Evolutionary conservation across 495 filamentous ascomycete species (phyloP).

Genomic region (Opeltia flavorubescens): DNA sequence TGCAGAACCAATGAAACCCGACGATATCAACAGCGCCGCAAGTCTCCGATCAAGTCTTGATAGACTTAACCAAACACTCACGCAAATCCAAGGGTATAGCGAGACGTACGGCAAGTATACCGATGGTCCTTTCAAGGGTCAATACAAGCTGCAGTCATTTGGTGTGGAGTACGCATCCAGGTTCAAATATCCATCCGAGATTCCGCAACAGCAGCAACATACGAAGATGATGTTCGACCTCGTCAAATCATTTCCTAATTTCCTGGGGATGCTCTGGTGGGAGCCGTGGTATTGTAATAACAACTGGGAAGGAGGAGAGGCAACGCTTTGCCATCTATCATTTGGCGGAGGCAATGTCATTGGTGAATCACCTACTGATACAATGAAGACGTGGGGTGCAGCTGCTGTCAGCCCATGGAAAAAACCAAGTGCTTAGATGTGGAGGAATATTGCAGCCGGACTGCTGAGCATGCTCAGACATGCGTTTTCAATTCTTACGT

Average conservation of each 20-base stretch:
- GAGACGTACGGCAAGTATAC: conserved; percentile 9
- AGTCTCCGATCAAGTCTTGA: conserved; percentile 1
- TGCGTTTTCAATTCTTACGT: background rate
- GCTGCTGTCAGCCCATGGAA: conserved; percentile 7
- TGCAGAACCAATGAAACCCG: conserved; percentile 12
- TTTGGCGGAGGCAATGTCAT: background rate
- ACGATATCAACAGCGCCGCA: conserved; percentile 8
- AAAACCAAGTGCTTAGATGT: background rate
- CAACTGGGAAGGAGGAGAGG: conserved; percentile 12
- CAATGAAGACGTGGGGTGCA: conserved; percentile 10
- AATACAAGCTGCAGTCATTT: conserved; percentile 11
- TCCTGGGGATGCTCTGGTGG: conserved; percentile 12
- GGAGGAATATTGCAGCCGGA: background rate
- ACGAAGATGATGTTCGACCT: conserved; percentile 13
- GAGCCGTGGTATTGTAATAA: conserved; percentile 13
- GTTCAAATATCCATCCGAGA: background rate
- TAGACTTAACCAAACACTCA: conserved; percentile 6
- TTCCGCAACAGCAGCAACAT: conserved; percentile 9
- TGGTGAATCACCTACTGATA: conserved; percentile 11
- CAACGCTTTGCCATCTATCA: conserved; percentile 4
- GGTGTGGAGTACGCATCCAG: conserved; percentile 14
- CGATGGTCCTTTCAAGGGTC: conserved; percentile 5
- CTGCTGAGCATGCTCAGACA: background rate
- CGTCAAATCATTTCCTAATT: conserved; percentile 6
- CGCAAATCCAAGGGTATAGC: conserved; percentile 9